Evolutionary conservation across 75 land plant species (phyloP), one percentile per base, ranked within the genome.

Genomic region (Selaginella tamariscina): DNA sequence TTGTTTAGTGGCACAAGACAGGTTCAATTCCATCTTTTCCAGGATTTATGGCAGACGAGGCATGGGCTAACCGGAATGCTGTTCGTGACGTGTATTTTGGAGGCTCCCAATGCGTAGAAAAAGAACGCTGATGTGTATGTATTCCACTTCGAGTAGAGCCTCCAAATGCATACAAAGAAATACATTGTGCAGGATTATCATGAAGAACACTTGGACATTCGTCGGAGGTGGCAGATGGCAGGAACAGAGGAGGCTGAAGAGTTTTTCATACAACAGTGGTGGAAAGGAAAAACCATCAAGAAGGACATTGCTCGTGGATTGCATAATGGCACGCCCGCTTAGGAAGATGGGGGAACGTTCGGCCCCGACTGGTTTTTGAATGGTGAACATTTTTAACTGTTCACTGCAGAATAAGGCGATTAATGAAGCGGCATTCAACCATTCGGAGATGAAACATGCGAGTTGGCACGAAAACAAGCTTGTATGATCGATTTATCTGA

Each of bases 1-100:
- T 39, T 39, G 15, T 39, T 39, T 39, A 39, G 26, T 68, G 56
- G 33, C 56, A 1, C 1, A 1, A 23, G 56, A 68, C 24, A 30
- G 30, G n/a, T 39, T 39, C 49, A 39, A 39, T 39, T 39, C 49
- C 49, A 39, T n/a, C 49, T 18, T 68, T 68, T 28, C 44, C 23
- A 32, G 56, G 70, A 2, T 68, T 54, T 56, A 68, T 68, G 70
- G 65, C 70, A 29, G 65, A 39, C 27, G 24, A 30, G 13, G 70
- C 65, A 24, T 30, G 55, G 55, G 59, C 70, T 5, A 68, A 68
- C 15, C 29, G 8, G 28, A 66, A 66, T 29, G 21, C 68, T 31
- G 21, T 66, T 31, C 49, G 15, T 18, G 68, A 31, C 21, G 1
- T 26, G 9, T 68, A 20, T 49, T 30, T 54, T 23, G 70, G 70